Conservation (phyloP, 768 basidiomycete species). For the Suillus weaverae region DNA sequence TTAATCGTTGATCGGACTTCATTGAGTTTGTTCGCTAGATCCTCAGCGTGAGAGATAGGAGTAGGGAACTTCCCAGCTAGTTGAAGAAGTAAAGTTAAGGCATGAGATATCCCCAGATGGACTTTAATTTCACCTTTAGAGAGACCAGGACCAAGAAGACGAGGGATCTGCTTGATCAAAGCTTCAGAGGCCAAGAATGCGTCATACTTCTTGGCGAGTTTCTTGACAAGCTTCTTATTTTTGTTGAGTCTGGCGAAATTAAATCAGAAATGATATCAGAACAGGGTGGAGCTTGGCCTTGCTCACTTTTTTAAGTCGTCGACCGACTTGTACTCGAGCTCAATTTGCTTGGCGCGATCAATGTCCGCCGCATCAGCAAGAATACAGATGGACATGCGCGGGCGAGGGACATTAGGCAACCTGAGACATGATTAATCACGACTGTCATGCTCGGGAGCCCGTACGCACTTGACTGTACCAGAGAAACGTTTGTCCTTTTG, state of each 20-base stretch:
- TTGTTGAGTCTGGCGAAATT: conserved; percentile 81
- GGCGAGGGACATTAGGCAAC: conserved; percentile 95
- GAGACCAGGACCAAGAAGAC: conserved; percentile 98
- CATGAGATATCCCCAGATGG: neutral
- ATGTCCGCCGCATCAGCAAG: conserved; percentile 99
- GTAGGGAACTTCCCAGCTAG: conserved; percentile 98
- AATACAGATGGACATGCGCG: conserved; percentile 99
- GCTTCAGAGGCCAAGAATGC: conserved; percentile 97
- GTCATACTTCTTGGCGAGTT: conserved; percentile 99
- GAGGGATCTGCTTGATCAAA: conserved; percentile 99
- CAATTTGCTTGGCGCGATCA: conserved; percentile 97
- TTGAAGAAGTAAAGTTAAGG: neutral
- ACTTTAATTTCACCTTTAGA: conserved; percentile 77
- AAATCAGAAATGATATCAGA: conserved; percentile 2
- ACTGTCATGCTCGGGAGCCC: neutral
- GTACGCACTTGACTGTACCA: conserved; percentile 87
- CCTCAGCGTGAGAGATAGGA: conserved; percentile 90
- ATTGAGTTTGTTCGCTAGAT: conserved; percentile 83
- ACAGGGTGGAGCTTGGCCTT: neutral
- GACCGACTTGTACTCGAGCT: conserved; percentile 98
- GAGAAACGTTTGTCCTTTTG: conserved; percentile 99
- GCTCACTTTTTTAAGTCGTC: conserved; percentile 98
- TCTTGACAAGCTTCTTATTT: conserved; percentile 99
- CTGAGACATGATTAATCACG: conserved; percentile 39
- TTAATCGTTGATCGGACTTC: conserved; percentile 99